Evolutionary conservation across 345 rosid species (phyloP).

Genomic region (Hirschfeldia incana): DNA sequence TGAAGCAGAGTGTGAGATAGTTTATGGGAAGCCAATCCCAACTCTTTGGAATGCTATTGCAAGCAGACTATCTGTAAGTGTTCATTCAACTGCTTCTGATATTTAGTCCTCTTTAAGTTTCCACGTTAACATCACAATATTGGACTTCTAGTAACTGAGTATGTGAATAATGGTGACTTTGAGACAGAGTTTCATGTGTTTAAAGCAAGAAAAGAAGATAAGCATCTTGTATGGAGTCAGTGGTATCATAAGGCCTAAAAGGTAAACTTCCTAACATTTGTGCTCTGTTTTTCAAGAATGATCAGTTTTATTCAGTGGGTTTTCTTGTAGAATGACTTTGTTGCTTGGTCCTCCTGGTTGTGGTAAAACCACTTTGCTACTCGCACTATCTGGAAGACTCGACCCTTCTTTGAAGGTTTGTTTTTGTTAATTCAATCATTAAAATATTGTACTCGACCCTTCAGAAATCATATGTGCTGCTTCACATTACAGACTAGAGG

Average conservation of each 20-base stretch:
- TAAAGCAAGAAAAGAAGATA: constrained; percentile 39
- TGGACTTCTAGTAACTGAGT: neutral
- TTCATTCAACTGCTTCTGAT: neutral
- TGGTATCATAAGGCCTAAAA: constrained; percentile 55
- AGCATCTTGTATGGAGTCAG: constrained; percentile 59
- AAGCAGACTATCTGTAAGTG: constrained; percentile 32
- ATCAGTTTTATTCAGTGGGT: too few relatives aligned
- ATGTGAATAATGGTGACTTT: neutral
- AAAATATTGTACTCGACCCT: neutral
- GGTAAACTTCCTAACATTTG: neutral
- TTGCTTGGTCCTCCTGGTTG: constrained; percentile 45
- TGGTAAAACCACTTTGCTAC: constrained; percentile 44
- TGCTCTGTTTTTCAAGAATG: neutral
- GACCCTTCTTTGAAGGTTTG: constrained; percentile 39
- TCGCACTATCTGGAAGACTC: constrained; percentile 42
- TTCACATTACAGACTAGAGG: constrained; percentile 24
- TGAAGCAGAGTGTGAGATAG: constrained; percentile 47
- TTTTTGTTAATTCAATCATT: neutral
- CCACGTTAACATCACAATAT: neutral
- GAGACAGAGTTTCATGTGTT: constrained; percentile 15
- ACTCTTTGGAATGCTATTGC: constrained; percentile 46
- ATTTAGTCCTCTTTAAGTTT: neutral
- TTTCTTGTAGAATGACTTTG: constrained; percentile 36
- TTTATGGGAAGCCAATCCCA: constrained; percentile 47
- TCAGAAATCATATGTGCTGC: neutral